Evolutionary conservation across 352 stramenopile species (phyloP).

Genomic region (Plasmopara viticola): DNA sequence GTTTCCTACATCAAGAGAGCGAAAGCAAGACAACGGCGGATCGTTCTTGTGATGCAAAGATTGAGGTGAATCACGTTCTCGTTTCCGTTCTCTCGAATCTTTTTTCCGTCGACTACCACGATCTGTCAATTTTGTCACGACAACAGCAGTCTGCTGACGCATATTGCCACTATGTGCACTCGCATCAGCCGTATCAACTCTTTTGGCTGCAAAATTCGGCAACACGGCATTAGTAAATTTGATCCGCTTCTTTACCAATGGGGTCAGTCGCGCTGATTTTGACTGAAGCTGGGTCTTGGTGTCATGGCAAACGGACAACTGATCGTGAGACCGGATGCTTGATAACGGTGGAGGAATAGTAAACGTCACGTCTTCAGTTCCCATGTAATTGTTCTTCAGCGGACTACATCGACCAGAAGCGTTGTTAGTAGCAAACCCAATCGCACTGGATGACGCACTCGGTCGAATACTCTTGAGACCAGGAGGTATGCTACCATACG

Average conservation of each 20-base stretch:
- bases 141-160: conserved; percentile 21
- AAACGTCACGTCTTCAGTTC: too few relatives aligned
- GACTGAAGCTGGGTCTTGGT: conserved; percentile 34
- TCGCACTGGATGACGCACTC: background rate
- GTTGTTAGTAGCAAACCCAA: too few relatives aligned
- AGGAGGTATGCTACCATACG: conserved; percentile 33
- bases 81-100: conserved; percentile 8
- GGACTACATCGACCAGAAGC: too few relatives aligned
- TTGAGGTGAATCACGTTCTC: conserved; percentile 11
- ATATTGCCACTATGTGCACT: too few relatives aligned
- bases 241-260: too few relatives aligned
- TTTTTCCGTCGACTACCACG: conserved; percentile 9
- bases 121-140: conserved; percentile 33
- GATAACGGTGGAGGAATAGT: conserved; percentile 42
- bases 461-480: conserved; percentile 18
- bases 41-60: background rate
- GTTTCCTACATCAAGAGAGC: too few relatives aligned
- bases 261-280: too few relatives aligned
- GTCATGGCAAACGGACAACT: conserved; percentile 11
- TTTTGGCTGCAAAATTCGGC: too few relatives aligned
- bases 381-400: too few relatives aligned
- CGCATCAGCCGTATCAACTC: too few relatives aligned
- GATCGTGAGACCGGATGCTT: conserved; percentile 19
- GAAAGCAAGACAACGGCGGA: too few relatives aligned
- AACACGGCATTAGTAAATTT: too few relatives aligned